Evolutionary conservation across 192 early-diverging fungal genomes (phyloP), one percentile per base, ranked within the genome.

Genomic region (Linnemannia hyalina): DNA sequence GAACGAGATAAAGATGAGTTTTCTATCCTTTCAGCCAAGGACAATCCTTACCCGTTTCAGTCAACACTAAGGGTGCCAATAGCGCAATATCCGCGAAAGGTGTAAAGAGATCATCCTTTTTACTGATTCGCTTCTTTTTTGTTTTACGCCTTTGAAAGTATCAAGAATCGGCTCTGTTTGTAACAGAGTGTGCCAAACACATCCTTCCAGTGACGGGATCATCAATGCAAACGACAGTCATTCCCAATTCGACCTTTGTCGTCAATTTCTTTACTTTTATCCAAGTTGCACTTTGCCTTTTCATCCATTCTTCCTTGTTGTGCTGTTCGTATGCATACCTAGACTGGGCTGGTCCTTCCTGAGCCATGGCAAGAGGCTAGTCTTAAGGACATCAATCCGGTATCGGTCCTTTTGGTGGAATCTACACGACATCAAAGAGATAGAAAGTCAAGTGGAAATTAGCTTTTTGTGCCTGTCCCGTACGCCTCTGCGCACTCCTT

Each of bases 371-470:
- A 88, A 75, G 35, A 88, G 57, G 36, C 75, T 83, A 40, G 79
- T 80, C 69, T 80, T 83, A n/a, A 88, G 71, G 22, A 88, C 79
- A n/a, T 88, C 88, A 70, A 88, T 83, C 76, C 82, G 63, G 29
- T 88, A 81, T 68, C 88, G 77, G 40, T 88, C 88, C 55, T 88
- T 88, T 55, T 88, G 82, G 52, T 88, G 88, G 75, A 88, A 88
- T 77, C 88, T 88, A 77, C 60, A 46, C 68, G 69, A 46, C n/a
- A 18, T 2, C 71, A 60, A 23, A 71, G 49, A 79, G 1, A 36
- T 36, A 77, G 10, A 78, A 68, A 49, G 38, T 23, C 75, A 44
- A 76, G 29, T 38, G 75, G 36, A 22, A 22, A 38, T 38, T 75
- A 38, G 40, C 36, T 60, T n/a, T 63, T 20, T 1, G 18, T n/a